A percentile compares a stretch with the other conserved stretches of the same genome.
Conservation (phyloP, 352 stramenopile genomes). For the Pythium brachiatum region DNA sequence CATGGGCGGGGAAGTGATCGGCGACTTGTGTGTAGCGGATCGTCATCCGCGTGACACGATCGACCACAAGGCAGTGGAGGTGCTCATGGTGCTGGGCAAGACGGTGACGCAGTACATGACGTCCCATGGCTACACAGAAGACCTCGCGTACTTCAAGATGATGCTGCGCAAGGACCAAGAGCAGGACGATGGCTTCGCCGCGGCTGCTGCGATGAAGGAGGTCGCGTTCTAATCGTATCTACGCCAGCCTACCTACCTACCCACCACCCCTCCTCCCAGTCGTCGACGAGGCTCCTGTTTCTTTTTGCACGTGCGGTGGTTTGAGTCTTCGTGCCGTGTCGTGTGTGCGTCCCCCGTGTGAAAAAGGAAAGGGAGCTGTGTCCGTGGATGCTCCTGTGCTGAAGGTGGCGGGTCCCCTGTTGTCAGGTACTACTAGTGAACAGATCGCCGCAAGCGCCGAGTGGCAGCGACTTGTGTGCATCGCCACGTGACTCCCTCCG, state of each 20-base stretch:
- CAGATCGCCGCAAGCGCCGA: not conserved
- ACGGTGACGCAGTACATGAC: constrained; percentile 89
- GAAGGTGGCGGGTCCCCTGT: not conserved
- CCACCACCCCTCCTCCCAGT: not conserved
- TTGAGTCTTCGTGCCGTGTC: constrained; percentile 2
- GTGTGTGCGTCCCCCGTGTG: constrained; percentile 1
- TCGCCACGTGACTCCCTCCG: not conserved
- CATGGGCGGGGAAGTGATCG: constrained; percentile 81
- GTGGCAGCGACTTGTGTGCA: not conserved
- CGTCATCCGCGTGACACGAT: constrained; percentile 75
- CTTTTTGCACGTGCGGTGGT: not conserved
- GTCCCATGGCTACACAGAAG: constrained; percentile 74
- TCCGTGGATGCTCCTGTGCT: not conserved
- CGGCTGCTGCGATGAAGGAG: constrained; percentile 50
- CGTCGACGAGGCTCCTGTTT: not conserved
- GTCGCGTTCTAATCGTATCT: constrained; percentile 82
- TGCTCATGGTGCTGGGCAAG: constrained; percentile 84
- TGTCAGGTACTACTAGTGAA: constrained; percentile 7
- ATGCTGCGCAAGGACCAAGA: constrained; percentile 26
- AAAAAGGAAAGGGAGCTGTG: not conserved
- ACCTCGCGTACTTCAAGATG: constrained; percentile 68
- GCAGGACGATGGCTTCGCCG: constrained; percentile 15
- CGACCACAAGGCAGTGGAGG: constrained; percentile 82
- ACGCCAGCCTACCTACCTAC: not conserved
- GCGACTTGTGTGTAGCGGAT: constrained; percentile 83